Conservation (phyloP, 306 rosid genomes). For the Spatholobus suberectus region DNA sequence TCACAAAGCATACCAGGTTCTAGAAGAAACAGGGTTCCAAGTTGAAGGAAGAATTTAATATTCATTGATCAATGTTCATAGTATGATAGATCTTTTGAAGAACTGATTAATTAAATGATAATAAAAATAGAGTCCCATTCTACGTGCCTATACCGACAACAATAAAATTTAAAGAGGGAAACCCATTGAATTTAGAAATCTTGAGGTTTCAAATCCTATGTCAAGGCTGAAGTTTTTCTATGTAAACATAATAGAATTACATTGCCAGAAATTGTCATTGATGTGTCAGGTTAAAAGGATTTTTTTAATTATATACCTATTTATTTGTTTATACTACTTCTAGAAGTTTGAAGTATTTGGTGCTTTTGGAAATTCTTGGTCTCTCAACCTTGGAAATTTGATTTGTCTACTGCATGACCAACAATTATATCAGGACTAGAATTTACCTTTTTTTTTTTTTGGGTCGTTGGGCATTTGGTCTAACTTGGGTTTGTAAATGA, state of each 20-base stretch:
- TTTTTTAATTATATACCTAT: not conserved
- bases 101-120: not conserved
- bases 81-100: constrained; percentile 13
- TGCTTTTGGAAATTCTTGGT: not conserved
- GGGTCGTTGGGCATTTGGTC: not conserved
- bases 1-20: not conserved
- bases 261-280: not conserved
- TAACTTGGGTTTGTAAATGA: not conserved
- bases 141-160: not conserved
- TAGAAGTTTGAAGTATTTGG: not conserved
- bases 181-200: not conserved
- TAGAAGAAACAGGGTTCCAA: not conserved
- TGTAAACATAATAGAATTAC: not conserved
- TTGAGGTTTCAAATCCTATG: not conserved
- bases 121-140: not conserved
- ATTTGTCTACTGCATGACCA: not conserved
- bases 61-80: constrained; percentile 15
- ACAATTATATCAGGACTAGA: not conserved
- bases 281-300: not conserved
- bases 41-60: constrained; percentile 5
- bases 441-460: constrained; percentile 4
- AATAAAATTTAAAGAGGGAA: not conserved
- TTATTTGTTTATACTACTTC: constrained; percentile 1
- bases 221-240: constrained; percentile 17
- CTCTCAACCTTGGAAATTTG: not conserved